Evolutionary conservation across 176 grass and related monocot genomes (phyloP), one percentile per base, ranked within the genome.

Genomic region (Hordeum marinum): DNA sequence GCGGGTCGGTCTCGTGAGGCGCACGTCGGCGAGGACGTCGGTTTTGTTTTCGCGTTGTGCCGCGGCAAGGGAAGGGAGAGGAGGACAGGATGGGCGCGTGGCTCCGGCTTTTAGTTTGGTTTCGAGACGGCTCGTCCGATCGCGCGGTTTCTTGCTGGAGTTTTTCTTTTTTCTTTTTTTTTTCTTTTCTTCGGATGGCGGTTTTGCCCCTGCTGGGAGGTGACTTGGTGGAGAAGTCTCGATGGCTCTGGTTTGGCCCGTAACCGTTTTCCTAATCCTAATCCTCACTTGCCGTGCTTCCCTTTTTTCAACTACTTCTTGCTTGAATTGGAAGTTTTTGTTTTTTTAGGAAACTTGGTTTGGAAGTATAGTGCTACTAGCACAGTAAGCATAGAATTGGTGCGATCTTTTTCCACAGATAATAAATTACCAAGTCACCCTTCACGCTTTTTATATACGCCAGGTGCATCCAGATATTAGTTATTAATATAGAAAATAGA

Each of bases 201-300:
- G 70, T 58, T 81, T 36, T 87, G 75, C 73, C 48, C 77, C 55
- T 78, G 42, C 64, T 7, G 2, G 7, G 64, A 64, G 83, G 46
- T 81, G 62, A 70, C 83, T 63, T 94, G 83, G 66, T 59, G 57
- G 79, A n/a, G 75, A 89, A 86, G 90, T 92, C 74, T 89, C 41
- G 70, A 86, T 48, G 82, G 46, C 74, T 72, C 78, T 20, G 79
- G 70, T 43, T 79, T 77, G 13, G 14, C 73, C 74, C 21, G 8
- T 40, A 87, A 60, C 45, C 17, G 48, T 31, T 75, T 63, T 79
- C 46, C 18, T 76, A 74, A 35, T 79, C 46, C 18, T 76, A 74
- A 35, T 54, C 32, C 24, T 14, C 29, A 65, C 1, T 61, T 82
- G 54, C 11, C 8, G 41, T 20, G 37, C 41, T 60, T 15, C 11